Evolutionary conservation across 139 green algal species (phyloP).

Genomic region (Ettlia oleoabundans): DNA sequence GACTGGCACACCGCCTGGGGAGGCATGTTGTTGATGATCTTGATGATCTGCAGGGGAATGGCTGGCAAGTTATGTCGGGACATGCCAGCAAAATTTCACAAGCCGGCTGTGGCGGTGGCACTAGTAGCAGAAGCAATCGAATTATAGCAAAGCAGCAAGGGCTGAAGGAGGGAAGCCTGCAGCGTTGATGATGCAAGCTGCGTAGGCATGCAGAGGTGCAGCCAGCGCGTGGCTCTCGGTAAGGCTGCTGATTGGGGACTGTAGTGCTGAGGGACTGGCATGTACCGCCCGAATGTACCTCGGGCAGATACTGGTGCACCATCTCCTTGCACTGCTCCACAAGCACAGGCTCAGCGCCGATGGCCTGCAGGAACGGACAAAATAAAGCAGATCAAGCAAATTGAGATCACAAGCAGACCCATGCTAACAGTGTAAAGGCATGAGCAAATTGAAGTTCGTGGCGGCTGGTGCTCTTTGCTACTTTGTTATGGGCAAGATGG

Average conservation of each 20-base stretch:
- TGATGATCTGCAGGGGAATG: constrained; percentile 64
- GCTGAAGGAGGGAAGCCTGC: no score
- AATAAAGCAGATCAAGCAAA: background rate
- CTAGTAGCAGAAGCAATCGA: background rate
- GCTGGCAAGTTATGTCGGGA: background rate
- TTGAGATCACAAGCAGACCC: no score
- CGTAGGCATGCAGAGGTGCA: no score
- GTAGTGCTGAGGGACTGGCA: background rate
- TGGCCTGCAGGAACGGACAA: constrained; percentile 49
- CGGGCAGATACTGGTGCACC: constrained; percentile 75
- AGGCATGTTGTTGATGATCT: constrained; percentile 65
- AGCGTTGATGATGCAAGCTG: no score
- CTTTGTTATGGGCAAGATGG: no score
- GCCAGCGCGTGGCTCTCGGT: no score
- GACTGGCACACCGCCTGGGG: constrained; percentile 60
- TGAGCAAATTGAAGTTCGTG: no score
- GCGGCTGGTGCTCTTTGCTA: no score
- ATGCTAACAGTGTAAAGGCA: no score
- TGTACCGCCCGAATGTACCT: background rate
- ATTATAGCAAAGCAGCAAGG: background rate
- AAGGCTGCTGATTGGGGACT: no score
- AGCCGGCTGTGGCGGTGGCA: background rate
- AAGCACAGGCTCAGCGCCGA: constrained; percentile 65
- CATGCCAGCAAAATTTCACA: no score
- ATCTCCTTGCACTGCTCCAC: constrained; percentile 80